Evolutionary conservation across 2,329 filamentous ascomycete species (phyloP).

Genomic region (Fusarium penzigii): DNA sequence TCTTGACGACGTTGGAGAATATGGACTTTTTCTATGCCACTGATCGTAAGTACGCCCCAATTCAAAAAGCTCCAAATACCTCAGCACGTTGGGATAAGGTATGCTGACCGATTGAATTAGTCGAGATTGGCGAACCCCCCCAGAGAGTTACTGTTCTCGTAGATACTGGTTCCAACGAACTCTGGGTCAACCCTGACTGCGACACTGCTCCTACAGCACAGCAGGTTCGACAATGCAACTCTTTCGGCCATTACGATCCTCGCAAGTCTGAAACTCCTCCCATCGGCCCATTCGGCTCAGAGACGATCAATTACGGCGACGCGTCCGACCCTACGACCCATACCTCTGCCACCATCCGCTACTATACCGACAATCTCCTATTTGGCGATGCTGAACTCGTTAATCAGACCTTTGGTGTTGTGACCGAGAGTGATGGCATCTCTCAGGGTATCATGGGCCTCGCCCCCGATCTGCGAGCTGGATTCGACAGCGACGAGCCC

Average conservation of each 20-base stretch:
- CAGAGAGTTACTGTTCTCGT: constrained; percentile 49
- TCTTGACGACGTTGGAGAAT: constrained; percentile 37
- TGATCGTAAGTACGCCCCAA: constrained; percentile 31
- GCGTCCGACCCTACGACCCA: constrained; percentile 35
- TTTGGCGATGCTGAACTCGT: constrained; percentile 44
- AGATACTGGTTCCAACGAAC: constrained; percentile 55
- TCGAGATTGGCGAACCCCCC: constrained; percentile 43
- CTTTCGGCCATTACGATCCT: constrained; percentile 48
- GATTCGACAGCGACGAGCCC: constrained; percentile 38
- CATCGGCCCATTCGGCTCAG: constrained; percentile 37
- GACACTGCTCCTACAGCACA: constrained; percentile 35
- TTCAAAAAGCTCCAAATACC: no score
- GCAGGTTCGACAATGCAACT: constrained; percentile 39
- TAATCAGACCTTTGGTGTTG: constrained; percentile 54
- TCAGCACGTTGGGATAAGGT: no score
- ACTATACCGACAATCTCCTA: constrained; percentile 47
- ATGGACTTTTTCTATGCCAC: constrained; percentile 42
- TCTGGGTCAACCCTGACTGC: constrained; percentile 58
- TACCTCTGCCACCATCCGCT: constrained; percentile 44
- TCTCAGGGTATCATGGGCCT: constrained; percentile 55
- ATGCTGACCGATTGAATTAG: constrained; percentile 24
- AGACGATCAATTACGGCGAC: constrained; percentile 44
- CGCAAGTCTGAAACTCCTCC: constrained; percentile 41
- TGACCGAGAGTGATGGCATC: constrained; percentile 45
- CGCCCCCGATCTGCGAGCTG: constrained; percentile 41